These are phyloP conservation scores for Colletotrichum tabaci DNA, from an alignment of 2,329 filamentous ascomycete species.

Conservation along the genomic window DNA sequence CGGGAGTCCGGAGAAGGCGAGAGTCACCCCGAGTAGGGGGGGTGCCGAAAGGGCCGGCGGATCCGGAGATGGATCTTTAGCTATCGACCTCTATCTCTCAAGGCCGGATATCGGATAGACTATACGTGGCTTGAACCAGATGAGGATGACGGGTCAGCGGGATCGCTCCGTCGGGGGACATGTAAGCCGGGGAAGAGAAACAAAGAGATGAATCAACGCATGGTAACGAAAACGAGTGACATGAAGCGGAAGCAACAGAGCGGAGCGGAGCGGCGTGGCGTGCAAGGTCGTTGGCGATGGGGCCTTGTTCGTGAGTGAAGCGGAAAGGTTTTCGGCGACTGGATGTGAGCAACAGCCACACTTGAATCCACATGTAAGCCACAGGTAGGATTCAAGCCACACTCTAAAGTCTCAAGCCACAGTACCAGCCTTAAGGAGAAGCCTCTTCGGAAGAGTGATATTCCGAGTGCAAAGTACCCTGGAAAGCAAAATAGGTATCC, in stretches of 20 bases:
- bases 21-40: slow-evolving; percentile 18
- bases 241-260: slow-evolving; percentile 10
- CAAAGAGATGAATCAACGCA: slow-evolving; percentile 20
- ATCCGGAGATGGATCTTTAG: background rate
- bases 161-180: background rate
- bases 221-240: slow-evolving; percentile 32
- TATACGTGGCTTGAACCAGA: background rate
- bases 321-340: slow-evolving; percentile 10
- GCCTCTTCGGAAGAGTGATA: background rate
- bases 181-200: background rate
- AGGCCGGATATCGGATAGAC: background rate
- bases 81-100: background rate
- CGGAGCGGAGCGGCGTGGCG: background rate
- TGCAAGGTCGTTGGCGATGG: slow-evolving; percentile 12
- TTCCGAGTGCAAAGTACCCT: background rate
- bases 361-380: background rate
- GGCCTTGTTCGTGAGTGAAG: background rate
- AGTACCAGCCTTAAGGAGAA: background rate
- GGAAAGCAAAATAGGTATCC: background rate
- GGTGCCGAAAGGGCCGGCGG: slow-evolving; percentile 17
- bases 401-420: background rate
- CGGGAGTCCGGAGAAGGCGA: background rate
- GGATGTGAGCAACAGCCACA: background rate
- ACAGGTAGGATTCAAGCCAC: background rate
- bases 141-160: background rate